Evolutionary conservation across 2,329 filamentous ascomycete genomes (phyloP).

Genomic region (Nigrograna mackinnonii): DNA sequence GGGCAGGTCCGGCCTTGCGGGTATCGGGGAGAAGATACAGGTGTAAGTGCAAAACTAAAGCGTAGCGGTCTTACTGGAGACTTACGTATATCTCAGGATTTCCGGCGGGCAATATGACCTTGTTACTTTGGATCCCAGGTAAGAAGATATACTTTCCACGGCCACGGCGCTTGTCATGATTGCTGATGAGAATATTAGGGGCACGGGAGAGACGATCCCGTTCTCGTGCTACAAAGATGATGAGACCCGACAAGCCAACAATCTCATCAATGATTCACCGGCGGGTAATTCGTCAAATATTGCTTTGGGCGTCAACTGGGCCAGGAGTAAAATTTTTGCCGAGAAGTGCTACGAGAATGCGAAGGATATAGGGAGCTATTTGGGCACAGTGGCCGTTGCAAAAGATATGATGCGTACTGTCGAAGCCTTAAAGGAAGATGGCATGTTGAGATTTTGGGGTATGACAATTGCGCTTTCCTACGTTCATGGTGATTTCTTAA

Average conservation of each 20-base stretch:
- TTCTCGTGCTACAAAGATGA: not conserved
- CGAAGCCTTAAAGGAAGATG: constrained; percentile 32
- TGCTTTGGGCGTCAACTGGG: not conserved
- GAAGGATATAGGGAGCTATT: constrained; percentile 31
- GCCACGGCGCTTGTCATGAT: too few relatives aligned
- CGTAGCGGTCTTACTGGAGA: too few relatives aligned
- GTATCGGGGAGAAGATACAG: too few relatives aligned
- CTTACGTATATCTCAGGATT: too few relatives aligned
- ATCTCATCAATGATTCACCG: not conserved
- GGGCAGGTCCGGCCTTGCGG: too few relatives aligned
- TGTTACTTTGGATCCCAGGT: constrained; percentile 7
- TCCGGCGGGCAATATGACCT: constrained; percentile 18
- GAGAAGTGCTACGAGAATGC: not conserved
- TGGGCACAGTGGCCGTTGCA: constrained; percentile 50
- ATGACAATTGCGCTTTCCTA: constrained; percentile 16
- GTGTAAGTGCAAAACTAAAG: too few relatives aligned
- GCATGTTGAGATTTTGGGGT: not conserved
- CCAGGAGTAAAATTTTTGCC: not conserved
- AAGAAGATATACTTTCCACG: constrained; percentile 11
- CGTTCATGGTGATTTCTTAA: not conserved
- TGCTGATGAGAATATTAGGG: too few relatives aligned
- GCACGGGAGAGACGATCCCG: not conserved
- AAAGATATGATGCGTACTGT: constrained; percentile 51
- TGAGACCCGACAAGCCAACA: too few relatives aligned
- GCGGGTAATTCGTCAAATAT: not conserved